phyloP scores from a whole-genome alignment of 2,329 filamentous ascomycete species.

The Ciborinia camelliae region DNA sequence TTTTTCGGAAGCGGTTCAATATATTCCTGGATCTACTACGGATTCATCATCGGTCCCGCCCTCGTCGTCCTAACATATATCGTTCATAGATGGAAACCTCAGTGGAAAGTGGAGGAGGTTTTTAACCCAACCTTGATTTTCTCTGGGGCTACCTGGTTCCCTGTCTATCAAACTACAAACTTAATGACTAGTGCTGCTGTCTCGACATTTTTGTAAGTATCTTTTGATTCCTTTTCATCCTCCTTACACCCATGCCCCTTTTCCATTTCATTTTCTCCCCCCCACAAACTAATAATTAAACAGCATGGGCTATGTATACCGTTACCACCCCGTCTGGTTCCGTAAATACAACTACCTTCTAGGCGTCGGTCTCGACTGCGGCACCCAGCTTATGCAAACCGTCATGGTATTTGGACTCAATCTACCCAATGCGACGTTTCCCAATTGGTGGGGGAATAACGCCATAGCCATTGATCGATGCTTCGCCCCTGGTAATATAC shows the following conservation, averaged over 20 bases:
- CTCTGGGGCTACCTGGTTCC: constrained; percentile 32
- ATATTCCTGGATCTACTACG: constrained; percentile 37
- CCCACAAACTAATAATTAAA: background rate
- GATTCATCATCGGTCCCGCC: constrained; percentile 35
- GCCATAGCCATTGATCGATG: constrained; percentile 30
- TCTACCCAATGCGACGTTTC: constrained; percentile 32
- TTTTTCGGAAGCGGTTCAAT: constrained; percentile 31
- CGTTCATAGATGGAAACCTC: constrained; percentile 33
- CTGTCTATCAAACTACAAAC: constrained; percentile 36
- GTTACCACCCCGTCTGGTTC: constrained; percentile 57
- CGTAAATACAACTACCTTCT: constrained; percentile 75
- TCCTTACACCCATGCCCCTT: background rate
- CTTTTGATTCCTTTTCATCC: background rate
- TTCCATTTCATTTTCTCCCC: too few species aligned
- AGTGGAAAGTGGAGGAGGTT: constrained; percentile 35
- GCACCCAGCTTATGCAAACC: constrained; percentile 63
- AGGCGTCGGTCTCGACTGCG: constrained; percentile 69
- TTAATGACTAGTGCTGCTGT: constrained; percentile 33
- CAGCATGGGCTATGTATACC: constrained; percentile 16
- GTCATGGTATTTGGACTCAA: constrained; percentile 60
- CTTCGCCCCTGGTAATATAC: constrained; percentile 28
- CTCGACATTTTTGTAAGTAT: constrained; percentile 32
- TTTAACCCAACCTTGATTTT: constrained; percentile 36
- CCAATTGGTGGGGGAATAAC: constrained; percentile 37
- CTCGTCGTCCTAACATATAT: constrained; percentile 30